These are phyloP conservation scores for Botryotinia globosa DNA, from an alignment of 2,329 filamentous ascomycete species.

Conservation along the genomic window DNA sequence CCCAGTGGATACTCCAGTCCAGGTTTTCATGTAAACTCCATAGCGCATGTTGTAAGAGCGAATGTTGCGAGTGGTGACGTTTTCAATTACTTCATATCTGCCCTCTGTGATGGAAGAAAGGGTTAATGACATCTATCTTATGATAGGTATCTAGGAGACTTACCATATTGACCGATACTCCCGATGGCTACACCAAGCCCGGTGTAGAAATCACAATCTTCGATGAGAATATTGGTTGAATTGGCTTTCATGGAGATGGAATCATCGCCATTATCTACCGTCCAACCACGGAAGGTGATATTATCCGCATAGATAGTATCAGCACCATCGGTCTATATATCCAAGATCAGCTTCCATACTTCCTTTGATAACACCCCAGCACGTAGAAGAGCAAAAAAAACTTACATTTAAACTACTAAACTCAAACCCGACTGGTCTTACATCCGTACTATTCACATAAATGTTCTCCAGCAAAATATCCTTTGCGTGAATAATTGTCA, in stretches of 20 bases:
- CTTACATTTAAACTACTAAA: slow-evolving; percentile 19
- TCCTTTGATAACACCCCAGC: not conserved
- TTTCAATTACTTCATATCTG: slow-evolving; percentile 49
- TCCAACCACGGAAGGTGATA: slow-evolving; percentile 51
- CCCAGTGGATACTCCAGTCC: slow-evolving; percentile 51
- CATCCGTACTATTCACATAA: slow-evolving; percentile 48
- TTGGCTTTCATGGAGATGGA: slow-evolving; percentile 55
- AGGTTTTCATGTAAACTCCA: slow-evolving; percentile 54
- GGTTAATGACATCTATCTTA: not conserved
- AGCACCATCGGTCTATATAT: slow-evolving; percentile 48
- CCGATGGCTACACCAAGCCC: slow-evolving; percentile 56
- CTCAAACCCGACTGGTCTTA: slow-evolving; percentile 4
- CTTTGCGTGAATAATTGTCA: slow-evolving; percentile 43
- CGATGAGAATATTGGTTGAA: slow-evolving; percentile 52
- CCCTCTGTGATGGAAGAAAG: slow-evolving; percentile 32
- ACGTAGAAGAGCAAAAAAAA: not conserved
- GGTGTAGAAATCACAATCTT: slow-evolving; percentile 48
- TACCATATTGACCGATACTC: slow-evolving; percentile 53
- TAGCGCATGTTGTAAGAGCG: slow-evolving; percentile 43
- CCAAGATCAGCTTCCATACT: slow-evolving; percentile 32
- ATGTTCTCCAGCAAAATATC: slow-evolving; percentile 50
- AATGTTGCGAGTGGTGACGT: slow-evolving; percentile 49
- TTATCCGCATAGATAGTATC: slow-evolving; percentile 54
- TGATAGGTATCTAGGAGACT: too few relatives aligned
- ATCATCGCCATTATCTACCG: slow-evolving; percentile 52